These are phyloP conservation scores for Pleoardoris graminearum DNA, from an alignment of 2,329 filamentous ascomycete species.

Conservation along the genomic window DNA sequence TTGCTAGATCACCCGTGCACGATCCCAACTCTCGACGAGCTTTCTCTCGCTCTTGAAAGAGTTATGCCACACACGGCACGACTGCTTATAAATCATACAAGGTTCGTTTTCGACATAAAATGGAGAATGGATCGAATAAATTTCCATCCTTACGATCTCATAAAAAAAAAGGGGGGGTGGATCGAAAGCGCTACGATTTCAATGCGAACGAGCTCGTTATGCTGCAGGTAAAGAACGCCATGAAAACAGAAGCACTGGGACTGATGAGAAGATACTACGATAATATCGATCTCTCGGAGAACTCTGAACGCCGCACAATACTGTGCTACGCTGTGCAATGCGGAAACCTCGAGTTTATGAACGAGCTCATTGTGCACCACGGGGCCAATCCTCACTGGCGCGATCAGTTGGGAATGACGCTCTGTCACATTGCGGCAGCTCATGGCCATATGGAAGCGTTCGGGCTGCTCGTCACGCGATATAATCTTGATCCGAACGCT, in stretches of 20 bases:
- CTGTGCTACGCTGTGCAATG: neutral
- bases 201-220: too few relatives aligned
- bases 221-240: too few relatives aligned
- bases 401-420: neutral
- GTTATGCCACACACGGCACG: neutral
- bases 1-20: too few relatives aligned
- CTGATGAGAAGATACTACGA: neutral
- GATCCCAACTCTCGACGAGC: too few relatives aligned
- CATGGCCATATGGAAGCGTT: neutral
- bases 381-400: neutral
- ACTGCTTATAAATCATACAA: neutral
- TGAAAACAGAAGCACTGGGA: neutral
- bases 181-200: too few relatives aligned
- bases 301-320: neutral
- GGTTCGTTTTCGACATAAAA: neutral
- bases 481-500: neutral
- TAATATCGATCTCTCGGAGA: neutral
- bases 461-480: neutral
- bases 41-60: neutral
- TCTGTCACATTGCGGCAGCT: neutral
- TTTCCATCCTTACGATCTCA: neutral
- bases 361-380: neutral
- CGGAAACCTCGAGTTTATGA: neutral
- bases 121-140: neutral
- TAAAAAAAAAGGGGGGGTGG: too few relatives aligned